Base-by-base conservation (phyloP, 2,329 filamentous ascomycete genomes). In the Cordyceps tenuipes region DNA sequence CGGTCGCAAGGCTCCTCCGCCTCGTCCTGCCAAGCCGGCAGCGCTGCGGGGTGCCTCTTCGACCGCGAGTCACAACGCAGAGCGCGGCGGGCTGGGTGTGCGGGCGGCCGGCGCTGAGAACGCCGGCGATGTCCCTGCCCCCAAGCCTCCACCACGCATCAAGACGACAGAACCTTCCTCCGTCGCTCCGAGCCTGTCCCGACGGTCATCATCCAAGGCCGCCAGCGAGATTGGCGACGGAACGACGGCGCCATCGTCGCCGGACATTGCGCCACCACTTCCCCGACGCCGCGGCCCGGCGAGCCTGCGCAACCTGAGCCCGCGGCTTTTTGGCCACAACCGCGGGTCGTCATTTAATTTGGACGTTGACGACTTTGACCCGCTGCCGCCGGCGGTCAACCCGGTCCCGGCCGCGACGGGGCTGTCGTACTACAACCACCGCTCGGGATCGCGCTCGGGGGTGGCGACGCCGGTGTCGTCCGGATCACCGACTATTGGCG, bases 1-100 rank as follows among this genome's bases (percentile, higher is more conserved):
- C 0, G 63, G 63, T 17, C 69, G 71, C 7, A 68, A 69, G 34
- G 73, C 71, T 46, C 67, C 72, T 9, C 83, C 83, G 0, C 82
- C 82, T 9, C 78, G 80, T 13, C 85, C 85, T 0, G 72, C 71
- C 4, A 88, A 88, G 68, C 85, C 85, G 0, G 68, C 74, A 0
- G 77, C 82, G 1, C 70, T 88, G 29, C 75, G 82, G 61, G 77
- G 81, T 63, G 64, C 70, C 3, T 71, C 73, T 0, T 76, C 77
- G 17, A 59, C 64, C 0, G 67, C 66, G 1, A 46, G 65, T 5
- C 29, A 29, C 49, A 69, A 67, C 21, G 67, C 68, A 48, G 64
- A 66, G 1, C 36, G 41, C 1, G 31, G 41, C 43, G 47, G 56
- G 17, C 12, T 51, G 54, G 46, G 48, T 23, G 36, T 19, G 48